These are phyloP conservation scores for Naegleria gruberi DNA, from an alignment of 208 protist species.

Conservation along the genomic window DNA sequence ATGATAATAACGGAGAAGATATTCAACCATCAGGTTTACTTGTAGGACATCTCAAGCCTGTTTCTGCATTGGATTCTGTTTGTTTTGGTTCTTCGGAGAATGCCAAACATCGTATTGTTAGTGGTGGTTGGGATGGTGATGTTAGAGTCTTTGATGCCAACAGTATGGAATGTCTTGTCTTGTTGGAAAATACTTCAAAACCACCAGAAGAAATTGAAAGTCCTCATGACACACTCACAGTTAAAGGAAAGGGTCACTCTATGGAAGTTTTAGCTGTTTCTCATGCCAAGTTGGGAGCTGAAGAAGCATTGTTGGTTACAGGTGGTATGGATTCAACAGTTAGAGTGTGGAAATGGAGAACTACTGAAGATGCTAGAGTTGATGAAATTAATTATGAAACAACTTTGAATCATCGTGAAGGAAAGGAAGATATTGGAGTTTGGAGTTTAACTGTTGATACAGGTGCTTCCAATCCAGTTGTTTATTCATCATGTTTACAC, in stretches of 20 bases:
- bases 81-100: neutral
- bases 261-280: neutral
- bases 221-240: neutral
- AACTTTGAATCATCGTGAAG: neutral
- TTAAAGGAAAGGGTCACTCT: neutral
- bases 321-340: neutral
- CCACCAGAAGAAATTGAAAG: neutral
- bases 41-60: neutral
- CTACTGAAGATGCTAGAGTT: neutral
- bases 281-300: neutral
- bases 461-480: neutral
- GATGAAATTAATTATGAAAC: neutral
- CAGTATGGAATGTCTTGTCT: neutral
- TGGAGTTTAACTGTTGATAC: neutral
- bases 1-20: no score
- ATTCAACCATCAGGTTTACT: neutral
- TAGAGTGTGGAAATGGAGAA: neutral
- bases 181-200: neutral
- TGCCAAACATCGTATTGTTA: neutral
- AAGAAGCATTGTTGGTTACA: neutral
- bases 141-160: neutral
- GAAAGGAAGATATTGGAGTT: neutral
- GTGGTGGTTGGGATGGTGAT: neutral
- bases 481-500: neutral
- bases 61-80: neutral